Conservation (phyloP, 768 basidiomycete genomes). For the Imleria badia region DNA sequence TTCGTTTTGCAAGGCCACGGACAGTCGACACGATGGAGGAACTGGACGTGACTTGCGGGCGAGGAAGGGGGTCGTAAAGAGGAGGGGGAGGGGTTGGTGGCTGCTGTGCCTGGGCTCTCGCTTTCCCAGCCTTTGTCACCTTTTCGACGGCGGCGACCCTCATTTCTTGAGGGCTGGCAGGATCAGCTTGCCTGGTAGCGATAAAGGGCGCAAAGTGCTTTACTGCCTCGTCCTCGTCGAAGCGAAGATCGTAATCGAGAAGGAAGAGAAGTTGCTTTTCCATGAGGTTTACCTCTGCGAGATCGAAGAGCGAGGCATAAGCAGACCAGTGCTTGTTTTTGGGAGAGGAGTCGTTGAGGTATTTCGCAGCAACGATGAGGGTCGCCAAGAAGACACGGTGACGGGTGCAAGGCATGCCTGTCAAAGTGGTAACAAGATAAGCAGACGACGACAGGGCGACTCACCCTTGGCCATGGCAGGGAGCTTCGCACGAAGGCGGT, state of each 20-base stretch:
- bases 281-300: conserved; percentile 90
- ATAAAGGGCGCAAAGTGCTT: conserved; percentile 70
- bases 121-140: conserved; percentile 54
- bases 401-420: conserved; percentile 84
- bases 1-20: conserved; percentile 56
- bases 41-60: conserved; percentile 23
- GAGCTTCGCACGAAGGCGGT: conserved; percentile 77
- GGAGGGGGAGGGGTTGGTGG: conserved; percentile 47
- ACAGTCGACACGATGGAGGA: conserved; percentile 53
- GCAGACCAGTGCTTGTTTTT: conserved; percentile 94
- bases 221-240: conserved; percentile 81
- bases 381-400: conserved; percentile 96
- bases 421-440: conserved; percentile 7
- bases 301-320: conserved; percentile 75
- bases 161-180: conserved; percentile 38
- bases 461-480: conserved; percentile 83
- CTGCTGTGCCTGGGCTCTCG: conserved; percentile 48
- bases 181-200: conserved; percentile 19
- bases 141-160: conserved; percentile 54
- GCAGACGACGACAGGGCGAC: conserved; percentile 21
- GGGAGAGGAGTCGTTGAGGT: conserved; percentile 93
- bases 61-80: conserved; percentile 33
- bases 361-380: conserved; percentile 94
- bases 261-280: conserved; percentile 93
- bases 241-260: conserved; percentile 90